Evolutionary conservation across 441 rosid species (phyloP).

Genomic region (Manihot esculenta): DNA sequence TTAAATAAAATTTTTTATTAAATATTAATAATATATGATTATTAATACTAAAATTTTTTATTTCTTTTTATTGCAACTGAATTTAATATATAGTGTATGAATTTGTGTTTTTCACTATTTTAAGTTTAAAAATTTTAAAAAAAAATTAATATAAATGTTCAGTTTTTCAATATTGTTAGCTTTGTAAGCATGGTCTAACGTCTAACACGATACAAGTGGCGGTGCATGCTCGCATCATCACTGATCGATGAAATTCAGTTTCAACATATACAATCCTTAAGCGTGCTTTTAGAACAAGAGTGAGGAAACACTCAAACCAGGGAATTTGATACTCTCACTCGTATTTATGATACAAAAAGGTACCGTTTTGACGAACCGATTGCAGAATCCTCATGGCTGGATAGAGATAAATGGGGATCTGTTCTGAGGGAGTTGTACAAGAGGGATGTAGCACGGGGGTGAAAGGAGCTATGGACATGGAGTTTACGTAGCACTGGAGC

Average conservation of each 20-base stretch:
- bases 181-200: background rate
- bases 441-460: slow-evolving; percentile 75
- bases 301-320: too few relatives aligned
- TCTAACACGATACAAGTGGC: background rate
- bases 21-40: too few relatives aligned
- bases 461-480: too few relatives aligned
- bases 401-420: slow-evolving; percentile 10
- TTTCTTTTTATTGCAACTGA: too few relatives aligned
- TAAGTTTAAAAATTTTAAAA: too few relatives aligned
- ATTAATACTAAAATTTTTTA: too few relatives aligned
- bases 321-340: too few relatives aligned
- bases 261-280: background rate
- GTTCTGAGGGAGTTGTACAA: slow-evolving; percentile 55
- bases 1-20: too few relatives aligned
- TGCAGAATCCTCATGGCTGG: slow-evolving; percentile 66
- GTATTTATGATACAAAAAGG: background rate
- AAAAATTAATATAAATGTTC: background rate
- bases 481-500: too few relatives aligned
- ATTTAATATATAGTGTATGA: too few relatives aligned
- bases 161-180: background rate
- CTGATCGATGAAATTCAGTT: background rate
- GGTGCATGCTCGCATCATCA: background rate
- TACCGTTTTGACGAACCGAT: slow-evolving; percentile 62
- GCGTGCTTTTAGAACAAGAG: background rate
- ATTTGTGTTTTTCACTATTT: too few relatives aligned